Percentiles rank a stretch among this genome's conserved stretches.
phyloP scores from a whole-genome alignment of 331 rosid genomes.

The Spiraea crenata region DNA sequence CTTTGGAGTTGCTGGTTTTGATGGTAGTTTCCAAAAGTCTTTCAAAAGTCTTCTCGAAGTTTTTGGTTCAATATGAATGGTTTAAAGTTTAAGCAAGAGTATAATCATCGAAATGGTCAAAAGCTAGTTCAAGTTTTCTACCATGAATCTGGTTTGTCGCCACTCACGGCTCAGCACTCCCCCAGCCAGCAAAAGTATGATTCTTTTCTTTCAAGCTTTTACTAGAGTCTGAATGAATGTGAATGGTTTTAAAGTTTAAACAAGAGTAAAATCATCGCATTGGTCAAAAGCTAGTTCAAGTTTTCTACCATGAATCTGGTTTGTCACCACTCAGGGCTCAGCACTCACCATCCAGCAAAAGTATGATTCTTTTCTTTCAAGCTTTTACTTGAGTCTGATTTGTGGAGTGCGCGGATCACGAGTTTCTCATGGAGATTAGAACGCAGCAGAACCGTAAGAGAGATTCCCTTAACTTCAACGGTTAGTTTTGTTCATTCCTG shows the following conservation, averaged over 20 bases:
- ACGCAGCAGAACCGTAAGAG: neutral
- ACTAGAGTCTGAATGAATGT: too few species aligned
- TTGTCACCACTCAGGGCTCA: neutral
- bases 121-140: too few species aligned
- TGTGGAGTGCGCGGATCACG: neutral
- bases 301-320: neutral
- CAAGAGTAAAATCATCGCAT: neutral
- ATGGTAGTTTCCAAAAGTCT: too few species aligned
- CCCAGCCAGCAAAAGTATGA: too few species aligned
- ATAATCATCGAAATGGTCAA: too few species aligned
- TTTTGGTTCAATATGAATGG: too few species aligned
- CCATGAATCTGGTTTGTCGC: too few species aligned
- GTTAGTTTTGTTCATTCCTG: conserved; percentile 8
- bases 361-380: conserved; percentile 24
- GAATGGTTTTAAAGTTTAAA: neutral
- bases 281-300: neutral
- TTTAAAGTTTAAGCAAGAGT: too few species aligned
- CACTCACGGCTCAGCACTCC: too few species aligned
- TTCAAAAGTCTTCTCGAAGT: too few species aligned
- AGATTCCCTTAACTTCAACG: conserved; percentile 12
- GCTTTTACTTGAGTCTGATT: neutral
- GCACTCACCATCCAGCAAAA: neutral
- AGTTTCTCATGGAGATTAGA: too few species aligned
- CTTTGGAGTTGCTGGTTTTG: too few species aligned
- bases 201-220: conserved; percentile 7